A percentile compares a stretch with the other conserved stretches of the same genome.
Conservation (phyloP, 768 basidiomycete genomes). For the Mycena rebaudengoi region DNA sequence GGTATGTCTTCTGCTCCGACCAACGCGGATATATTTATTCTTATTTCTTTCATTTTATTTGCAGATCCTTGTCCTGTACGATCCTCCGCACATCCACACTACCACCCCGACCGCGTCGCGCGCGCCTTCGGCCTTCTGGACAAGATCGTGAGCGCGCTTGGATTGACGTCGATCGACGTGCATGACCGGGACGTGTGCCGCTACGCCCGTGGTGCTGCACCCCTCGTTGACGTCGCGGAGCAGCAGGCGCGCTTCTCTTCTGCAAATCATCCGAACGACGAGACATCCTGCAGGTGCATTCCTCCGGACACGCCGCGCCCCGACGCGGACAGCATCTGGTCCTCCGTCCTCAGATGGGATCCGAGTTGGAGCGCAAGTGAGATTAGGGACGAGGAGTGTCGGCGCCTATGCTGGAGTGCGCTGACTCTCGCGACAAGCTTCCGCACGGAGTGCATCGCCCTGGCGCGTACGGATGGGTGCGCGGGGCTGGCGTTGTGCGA, state of each 20-base stretch:
- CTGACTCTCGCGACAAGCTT: slow-evolving; percentile 38
- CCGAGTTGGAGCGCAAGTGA: slow-evolving; percentile 49
- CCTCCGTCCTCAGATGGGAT: slow-evolving; percentile 55
- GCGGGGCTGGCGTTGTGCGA: slow-evolving; percentile 39
- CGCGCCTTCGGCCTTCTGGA: slow-evolving; percentile 55
- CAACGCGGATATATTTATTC: too few species aligned
- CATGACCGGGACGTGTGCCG: slow-evolving; percentile 50
- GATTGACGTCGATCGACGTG: slow-evolving; percentile 53
- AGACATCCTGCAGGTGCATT: too few species aligned
- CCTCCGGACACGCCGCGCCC: slow-evolving; percentile 28
- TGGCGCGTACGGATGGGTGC: slow-evolving; percentile 51
- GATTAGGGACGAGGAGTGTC: slow-evolving; percentile 55
- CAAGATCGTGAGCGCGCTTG: slow-evolving; percentile 52
- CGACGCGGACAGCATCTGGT: slow-evolving; percentile 43
- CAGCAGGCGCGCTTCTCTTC: too few species aligned
- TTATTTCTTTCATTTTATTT: not conserved
- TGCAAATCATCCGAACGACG: too few species aligned
- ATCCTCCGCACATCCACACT: slow-evolving; percentile 60
- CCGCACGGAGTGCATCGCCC: slow-evolving; percentile 56
- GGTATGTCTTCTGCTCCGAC: slow-evolving; percentile 41
- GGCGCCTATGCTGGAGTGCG: slow-evolving; percentile 62
- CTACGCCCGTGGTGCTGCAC: slow-evolving; percentile 46
- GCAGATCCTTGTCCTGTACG: slow-evolving; percentile 61
- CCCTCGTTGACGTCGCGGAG: not conserved
- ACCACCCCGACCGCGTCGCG: slow-evolving; percentile 51